Evolutionary conservation across 169 alveolate species (phyloP).

Genomic region (Cryptosporidium canis): DNA sequence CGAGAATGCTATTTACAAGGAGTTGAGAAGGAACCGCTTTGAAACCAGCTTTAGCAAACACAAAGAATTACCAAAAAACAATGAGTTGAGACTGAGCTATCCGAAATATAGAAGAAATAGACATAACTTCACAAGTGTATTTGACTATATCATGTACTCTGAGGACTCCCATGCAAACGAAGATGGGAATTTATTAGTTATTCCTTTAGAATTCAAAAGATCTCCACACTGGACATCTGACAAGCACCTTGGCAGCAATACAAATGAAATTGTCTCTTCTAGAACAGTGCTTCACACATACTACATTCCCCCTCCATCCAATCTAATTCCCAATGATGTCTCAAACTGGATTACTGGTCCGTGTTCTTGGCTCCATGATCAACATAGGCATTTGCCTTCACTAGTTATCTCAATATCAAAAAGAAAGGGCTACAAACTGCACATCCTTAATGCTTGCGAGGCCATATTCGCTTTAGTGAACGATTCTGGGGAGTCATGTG

Average conservation of each 20-base stretch:
- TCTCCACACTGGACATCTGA: slow-evolving; percentile 66
- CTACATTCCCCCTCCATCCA: slow-evolving; percentile 68
- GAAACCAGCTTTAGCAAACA: not conserved
- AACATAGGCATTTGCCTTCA: slow-evolving; percentile 25
- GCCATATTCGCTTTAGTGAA: slow-evolving; percentile 41
- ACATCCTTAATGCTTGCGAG: slow-evolving; percentile 59
- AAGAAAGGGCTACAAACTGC: slow-evolving; percentile 29
- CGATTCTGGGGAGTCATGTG: slow-evolving; percentile 71
- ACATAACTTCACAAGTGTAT: slow-evolving; percentile 36
- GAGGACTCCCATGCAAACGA: not conserved
- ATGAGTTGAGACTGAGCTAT: not conserved
- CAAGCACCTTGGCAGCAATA: slow-evolving; percentile 39
- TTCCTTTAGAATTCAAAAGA: slow-evolving; percentile 44
- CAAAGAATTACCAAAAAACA: not conserved
- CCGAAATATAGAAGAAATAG: slow-evolving; percentile 42
- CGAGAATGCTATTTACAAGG: not conserved
- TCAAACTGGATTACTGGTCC: slow-evolving; percentile 70
- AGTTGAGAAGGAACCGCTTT: slow-evolving; percentile 1
- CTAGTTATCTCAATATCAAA: slow-evolving; percentile 31
- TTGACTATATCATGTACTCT: slow-evolving; percentile 46
- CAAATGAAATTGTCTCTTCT: slow-evolving; percentile 1
- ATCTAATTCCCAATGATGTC: slow-evolving; percentile 53
- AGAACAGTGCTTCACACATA: slow-evolving; percentile 26
- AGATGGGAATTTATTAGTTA: not conserved
- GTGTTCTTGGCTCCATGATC: slow-evolving; percentile 60